Conservation (phyloP, 305 asterid genomes). For the Withania somnifera region DNA sequence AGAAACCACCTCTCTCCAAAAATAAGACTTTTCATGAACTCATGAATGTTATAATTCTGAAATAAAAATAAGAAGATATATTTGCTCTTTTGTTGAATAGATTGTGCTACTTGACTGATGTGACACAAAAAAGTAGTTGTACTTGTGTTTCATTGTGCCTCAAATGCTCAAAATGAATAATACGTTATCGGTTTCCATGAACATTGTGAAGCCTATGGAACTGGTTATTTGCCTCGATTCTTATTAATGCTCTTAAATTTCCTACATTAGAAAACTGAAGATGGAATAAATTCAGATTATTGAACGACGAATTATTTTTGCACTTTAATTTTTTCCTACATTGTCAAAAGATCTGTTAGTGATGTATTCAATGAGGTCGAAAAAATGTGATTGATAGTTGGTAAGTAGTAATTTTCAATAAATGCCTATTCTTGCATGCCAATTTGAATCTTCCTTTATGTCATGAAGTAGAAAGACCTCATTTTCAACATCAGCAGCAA, state of each 20-base stretch:
- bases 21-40: not conserved
- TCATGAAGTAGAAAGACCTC: not conserved
- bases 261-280: not conserved
- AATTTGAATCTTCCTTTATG: not conserved
- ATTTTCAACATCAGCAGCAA: not conserved
- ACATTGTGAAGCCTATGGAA: not conserved
- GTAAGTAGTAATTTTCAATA: constrained; percentile 17
- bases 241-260: not conserved
- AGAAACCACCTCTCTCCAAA: too few species aligned
- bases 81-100: not conserved
- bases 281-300: not conserved
- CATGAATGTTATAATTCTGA: not conserved
- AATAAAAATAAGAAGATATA: not conserved
- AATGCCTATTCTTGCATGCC: not conserved
- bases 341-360: not conserved
- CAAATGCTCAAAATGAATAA: not conserved
- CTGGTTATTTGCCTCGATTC: not conserved
- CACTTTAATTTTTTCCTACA: not conserved
- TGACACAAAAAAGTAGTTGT: not conserved
- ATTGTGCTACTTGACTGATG: not conserved
- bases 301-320: not conserved
- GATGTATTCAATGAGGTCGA: constrained; percentile 22
- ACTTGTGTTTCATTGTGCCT: not conserved
- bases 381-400: constrained; percentile 18
- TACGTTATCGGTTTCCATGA: not conserved